Conservation (phyloP, 2,329 filamentous ascomycete species). For the Curvularia sp. region DNA sequence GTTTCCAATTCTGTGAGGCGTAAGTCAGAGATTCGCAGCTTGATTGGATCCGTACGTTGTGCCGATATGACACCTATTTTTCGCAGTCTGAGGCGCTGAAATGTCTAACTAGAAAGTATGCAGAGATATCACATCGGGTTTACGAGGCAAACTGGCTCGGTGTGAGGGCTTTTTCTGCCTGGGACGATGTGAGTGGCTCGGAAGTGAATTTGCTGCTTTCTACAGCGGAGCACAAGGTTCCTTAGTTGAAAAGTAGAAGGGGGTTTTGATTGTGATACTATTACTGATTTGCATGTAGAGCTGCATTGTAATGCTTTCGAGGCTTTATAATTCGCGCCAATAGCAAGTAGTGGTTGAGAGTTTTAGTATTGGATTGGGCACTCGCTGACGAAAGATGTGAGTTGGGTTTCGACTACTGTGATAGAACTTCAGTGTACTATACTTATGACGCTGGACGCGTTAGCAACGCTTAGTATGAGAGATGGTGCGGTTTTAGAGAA, state of each 20-base stretch:
- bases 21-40: neutral
- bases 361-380: neutral
- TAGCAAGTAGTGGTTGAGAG: neutral
- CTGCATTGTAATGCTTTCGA: neutral
- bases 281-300: neutral
- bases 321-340: neutral
- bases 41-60: neutral
- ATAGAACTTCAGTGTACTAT: neutral
- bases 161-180: neutral
- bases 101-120: neutral
- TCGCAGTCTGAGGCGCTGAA: neutral
- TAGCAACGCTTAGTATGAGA: neutral
- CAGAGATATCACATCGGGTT: neutral
- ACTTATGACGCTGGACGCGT: neutral
- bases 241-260: neutral
- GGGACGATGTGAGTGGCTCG: neutral
- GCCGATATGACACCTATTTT: neutral
- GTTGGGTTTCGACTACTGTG: neutral
- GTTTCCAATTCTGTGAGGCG: neutral
- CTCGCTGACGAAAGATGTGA: neutral
- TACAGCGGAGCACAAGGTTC: neutral
- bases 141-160: neutral
- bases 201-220: no score
- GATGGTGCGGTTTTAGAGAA: neutral
- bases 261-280: neutral